These are phyloP conservation scores for Dactylella cylindrospora DNA, from an alignment of 2,329 filamentous ascomycete species.

Conservation along the genomic window DNA sequence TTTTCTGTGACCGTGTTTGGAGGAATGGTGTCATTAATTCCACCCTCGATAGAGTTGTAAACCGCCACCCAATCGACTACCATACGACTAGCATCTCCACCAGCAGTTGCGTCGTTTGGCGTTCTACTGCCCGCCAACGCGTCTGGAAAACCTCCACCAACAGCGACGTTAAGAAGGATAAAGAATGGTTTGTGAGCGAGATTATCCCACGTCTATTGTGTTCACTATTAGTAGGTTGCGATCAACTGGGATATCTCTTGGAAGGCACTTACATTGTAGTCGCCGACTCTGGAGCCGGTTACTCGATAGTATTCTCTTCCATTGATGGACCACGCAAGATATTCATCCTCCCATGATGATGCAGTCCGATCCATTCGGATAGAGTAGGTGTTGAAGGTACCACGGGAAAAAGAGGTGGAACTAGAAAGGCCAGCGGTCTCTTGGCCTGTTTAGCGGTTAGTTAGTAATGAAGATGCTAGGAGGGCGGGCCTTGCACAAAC, in stretches of 20 bases:
- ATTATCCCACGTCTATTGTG: slow-evolving; percentile 49
- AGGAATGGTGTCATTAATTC: too few relatives aligned
- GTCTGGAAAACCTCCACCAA: slow-evolving; percentile 53
- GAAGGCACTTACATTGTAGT: slow-evolving; percentile 38
- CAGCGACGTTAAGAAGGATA: slow-evolving; percentile 53
- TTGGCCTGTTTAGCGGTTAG: slow-evolving; percentile 12
- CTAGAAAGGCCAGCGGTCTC: slow-evolving; percentile 15
- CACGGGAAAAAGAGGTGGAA: slow-evolving; percentile 14
- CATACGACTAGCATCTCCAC: slow-evolving; percentile 51
- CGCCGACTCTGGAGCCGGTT: slow-evolving; percentile 48
- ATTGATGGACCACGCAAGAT: slow-evolving; percentile 53
- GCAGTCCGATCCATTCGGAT: slow-evolving; percentile 51
- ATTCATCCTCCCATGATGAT: slow-evolving; percentile 49
- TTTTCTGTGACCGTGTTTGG: too few relatives aligned
- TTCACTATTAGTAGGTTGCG: not conserved
- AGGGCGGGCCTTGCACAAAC: too few relatives aligned
- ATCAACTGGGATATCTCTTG: not conserved
- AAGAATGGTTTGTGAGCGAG: slow-evolving; percentile 51
- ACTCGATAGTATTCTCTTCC: slow-evolving; percentile 49
- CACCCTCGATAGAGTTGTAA: too few relatives aligned
- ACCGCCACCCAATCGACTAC: slow-evolving; percentile 54
- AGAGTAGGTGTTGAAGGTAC: slow-evolving; percentile 52
- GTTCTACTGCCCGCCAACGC: slow-evolving; percentile 50
- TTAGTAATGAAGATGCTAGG: too few relatives aligned
- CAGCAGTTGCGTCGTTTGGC: slow-evolving; percentile 51